phyloP scores from a whole-genome alignment of 2,329 filamentous ascomycete species.

The Aspergillus hortae region DNA sequence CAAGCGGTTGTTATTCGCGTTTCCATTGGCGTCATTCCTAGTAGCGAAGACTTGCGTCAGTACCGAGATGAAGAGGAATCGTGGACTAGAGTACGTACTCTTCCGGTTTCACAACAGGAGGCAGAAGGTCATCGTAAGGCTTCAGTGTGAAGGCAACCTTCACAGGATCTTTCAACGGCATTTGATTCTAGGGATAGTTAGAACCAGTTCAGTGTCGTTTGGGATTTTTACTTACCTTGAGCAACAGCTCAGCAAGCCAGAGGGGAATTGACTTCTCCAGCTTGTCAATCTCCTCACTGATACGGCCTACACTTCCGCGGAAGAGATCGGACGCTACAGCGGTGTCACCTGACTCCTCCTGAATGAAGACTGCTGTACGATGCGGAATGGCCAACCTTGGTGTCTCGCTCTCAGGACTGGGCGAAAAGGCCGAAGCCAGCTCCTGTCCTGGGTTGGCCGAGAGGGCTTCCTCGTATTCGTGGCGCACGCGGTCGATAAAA shows the following conservation, averaged over 20 bases:
- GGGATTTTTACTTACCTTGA: slow-evolving; percentile 51
- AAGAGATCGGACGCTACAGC: slow-evolving; percentile 79
- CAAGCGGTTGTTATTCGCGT: slow-evolving; percentile 65
- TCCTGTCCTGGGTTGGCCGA: slow-evolving; percentile 35
- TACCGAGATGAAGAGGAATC: background rate
- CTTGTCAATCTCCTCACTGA: slow-evolving; percentile 72
- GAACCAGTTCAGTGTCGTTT: slow-evolving; percentile 13
- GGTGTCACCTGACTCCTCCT: slow-evolving; percentile 61
- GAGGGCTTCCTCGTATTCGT: slow-evolving; percentile 45
- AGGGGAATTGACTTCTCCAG: slow-evolving; percentile 84
- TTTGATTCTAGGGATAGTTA: slow-evolving; percentile 59
- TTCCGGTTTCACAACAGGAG: slow-evolving; percentile 69
- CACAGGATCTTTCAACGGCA: slow-evolving; percentile 82
- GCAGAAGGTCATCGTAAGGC: slow-evolving; percentile 72
- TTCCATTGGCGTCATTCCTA: slow-evolving; percentile 22
- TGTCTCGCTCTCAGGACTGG: slow-evolving; percentile 44
- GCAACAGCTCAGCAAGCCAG: slow-evolving; percentile 86
- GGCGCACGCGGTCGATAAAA: slow-evolving; percentile 43
- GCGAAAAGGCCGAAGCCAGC: slow-evolving; percentile 38
- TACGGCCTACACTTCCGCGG: slow-evolving; percentile 75
- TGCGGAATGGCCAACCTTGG: slow-evolving; percentile 42
- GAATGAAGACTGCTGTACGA: slow-evolving; percentile 59
- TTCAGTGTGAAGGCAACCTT: slow-evolving; percentile 95
- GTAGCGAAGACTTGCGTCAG: slow-evolving; percentile 1
- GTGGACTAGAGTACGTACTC: slow-evolving; percentile 45